Conservation (phyloP, 208 protist species). For the Acanthamoeba triangularis region DNA sequence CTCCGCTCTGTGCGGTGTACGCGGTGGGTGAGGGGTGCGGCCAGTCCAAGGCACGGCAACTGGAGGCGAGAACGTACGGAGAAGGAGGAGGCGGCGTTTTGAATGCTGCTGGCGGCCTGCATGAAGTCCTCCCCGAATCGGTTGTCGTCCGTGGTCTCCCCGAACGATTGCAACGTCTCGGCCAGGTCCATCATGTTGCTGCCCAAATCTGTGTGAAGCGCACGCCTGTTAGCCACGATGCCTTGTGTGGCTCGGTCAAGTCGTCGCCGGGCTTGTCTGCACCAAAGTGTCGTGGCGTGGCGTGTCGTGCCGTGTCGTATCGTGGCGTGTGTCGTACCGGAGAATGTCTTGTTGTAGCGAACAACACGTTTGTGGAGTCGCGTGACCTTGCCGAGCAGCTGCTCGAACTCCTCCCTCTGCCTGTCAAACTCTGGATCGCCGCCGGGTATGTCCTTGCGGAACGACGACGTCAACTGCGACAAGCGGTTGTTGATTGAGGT, state of each 20-base stretch:
- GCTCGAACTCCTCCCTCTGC: constrained; percentile 52
- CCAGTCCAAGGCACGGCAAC: too few relatives aligned
- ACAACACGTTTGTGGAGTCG: constrained; percentile 25
- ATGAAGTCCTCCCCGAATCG: constrained; percentile 62
- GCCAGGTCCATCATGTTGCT: constrained; percentile 43
- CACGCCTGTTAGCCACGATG: neutral
- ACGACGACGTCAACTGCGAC: constrained; percentile 27
- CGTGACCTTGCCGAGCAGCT: constrained; percentile 41
- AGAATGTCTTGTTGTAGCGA: constrained; percentile 57
- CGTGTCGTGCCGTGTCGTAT: neutral
- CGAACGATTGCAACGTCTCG: constrained; percentile 37
- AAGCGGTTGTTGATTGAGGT: neutral
- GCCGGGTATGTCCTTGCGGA: constrained; percentile 18
- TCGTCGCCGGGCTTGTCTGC: too few relatives aligned
- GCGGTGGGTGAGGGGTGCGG: neutral
- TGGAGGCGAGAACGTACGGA: neutral
- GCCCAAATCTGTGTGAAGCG: constrained; percentile 41
- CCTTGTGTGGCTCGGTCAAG: too few relatives aligned
- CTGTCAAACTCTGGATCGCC: constrained; percentile 49
- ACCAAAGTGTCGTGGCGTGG: too few relatives aligned
- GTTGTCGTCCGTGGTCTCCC: constrained; percentile 16
- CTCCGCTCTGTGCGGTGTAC: neutral
- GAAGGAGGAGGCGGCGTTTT: constrained; percentile 43
- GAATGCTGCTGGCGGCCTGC: constrained; percentile 30
- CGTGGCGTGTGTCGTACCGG: neutral